A percentile compares a stretch with the other conserved stretches of the same genome.
These are phyloP conservation scores for Gelatoporia subvermispora DNA, from an alignment of 768 basidiomycete species.

Conservation along the genomic window DNA sequence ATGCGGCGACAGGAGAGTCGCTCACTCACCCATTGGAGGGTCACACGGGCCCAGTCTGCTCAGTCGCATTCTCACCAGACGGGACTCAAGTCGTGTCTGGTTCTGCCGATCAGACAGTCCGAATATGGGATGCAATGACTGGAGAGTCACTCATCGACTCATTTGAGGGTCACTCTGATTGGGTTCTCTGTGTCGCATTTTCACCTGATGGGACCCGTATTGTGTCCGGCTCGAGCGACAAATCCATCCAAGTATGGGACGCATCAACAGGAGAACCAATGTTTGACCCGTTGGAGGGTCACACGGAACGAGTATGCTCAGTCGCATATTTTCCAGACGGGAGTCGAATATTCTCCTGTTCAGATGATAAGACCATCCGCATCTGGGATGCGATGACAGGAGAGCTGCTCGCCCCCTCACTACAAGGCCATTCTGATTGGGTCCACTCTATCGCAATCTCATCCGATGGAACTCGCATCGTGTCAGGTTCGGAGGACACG, in stretches of 20 bases:
- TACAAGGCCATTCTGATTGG: not conserved
- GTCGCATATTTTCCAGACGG: not conserved
- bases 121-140: slow-evolving; percentile 6
- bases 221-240: slow-evolving; percentile 11
- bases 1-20: not conserved
- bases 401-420: not conserved
- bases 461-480: slow-evolving; percentile 2
- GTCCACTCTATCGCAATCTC: slow-evolving; percentile 20
- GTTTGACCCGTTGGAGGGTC: not conserved
- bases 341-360: not conserved
- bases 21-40: not conserved
- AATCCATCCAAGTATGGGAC: no score
- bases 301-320: not conserved
- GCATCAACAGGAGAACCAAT: no score
- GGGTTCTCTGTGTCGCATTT: slow-evolving; percentile 4
- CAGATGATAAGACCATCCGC: not conserved
- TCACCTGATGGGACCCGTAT: slow-evolving; percentile 11
- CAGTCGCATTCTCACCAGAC: slow-evolving; percentile 21
- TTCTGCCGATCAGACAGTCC: slow-evolving; percentile 3
- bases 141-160: slow-evolving; percentile 7
- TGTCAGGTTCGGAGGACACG: slow-evolving; percentile 5
- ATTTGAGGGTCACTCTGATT: slow-evolving; percentile 9
- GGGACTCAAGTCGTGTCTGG: slow-evolving; percentile 3
- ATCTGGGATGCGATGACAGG: not conserved
- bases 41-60: not conserved